phyloP scores from a whole-genome alignment of 2,329 filamentous ascomycete species.

The Phialophora verrucosa region DNA sequence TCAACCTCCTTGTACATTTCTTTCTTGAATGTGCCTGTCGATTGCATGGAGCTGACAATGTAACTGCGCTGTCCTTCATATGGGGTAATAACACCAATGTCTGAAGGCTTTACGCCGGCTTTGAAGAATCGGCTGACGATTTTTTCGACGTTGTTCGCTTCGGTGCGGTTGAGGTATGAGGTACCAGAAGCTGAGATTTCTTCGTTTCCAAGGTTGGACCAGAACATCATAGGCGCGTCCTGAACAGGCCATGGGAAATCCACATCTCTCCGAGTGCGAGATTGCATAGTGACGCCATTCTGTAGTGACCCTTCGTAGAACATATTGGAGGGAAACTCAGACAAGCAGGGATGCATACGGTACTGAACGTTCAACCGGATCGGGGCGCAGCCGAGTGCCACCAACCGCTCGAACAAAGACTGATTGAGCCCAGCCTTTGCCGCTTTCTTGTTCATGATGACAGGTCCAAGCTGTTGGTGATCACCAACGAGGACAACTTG shows the following conservation, averaged over 20 bases:
- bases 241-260: constrained; percentile 97
- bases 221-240: constrained; percentile 99
- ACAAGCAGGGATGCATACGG: constrained; percentile 97
- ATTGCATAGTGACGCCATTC: constrained; percentile 90
- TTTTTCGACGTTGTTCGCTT: constrained; percentile 97
- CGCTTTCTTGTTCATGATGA: constrained; percentile 99
- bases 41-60: constrained; percentile 99
- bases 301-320: constrained; percentile 98
- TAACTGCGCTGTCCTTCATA: constrained; percentile 99
- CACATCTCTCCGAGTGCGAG: constrained; percentile 87
- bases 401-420: constrained; percentile 95
- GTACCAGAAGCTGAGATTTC: constrained; percentile 98
- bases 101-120: constrained; percentile 88
- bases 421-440: constrained; percentile 97
- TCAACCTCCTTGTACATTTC: constrained; percentile 98
- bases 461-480: constrained; percentile 95
- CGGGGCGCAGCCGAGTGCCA: constrained; percentile 86
- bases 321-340: constrained; percentile 98
- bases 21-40: constrained; percentile 95
- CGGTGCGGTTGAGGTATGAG: constrained; percentile 96
- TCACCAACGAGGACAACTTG: constrained; percentile 98
- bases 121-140: constrained; percentile 99
- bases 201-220: constrained; percentile 96
- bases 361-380: constrained; percentile 97
- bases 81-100: constrained; percentile 97